phyloP scores from a whole-genome alignment of 768 basidiomycete species.

The Pholiota microspora region DNA sequence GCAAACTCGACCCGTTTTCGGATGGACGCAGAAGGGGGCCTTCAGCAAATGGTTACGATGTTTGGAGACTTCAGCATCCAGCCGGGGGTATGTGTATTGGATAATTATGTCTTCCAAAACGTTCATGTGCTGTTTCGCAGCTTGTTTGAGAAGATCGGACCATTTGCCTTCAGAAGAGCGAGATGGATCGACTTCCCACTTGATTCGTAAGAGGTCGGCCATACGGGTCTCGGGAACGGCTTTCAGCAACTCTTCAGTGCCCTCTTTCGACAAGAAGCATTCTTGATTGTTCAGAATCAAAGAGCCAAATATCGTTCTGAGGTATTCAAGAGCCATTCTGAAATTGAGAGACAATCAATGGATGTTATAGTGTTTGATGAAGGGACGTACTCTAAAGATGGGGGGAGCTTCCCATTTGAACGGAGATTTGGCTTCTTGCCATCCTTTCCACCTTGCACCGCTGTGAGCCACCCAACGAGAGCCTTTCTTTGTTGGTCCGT shows the following conservation, averaged over 20 bases:
- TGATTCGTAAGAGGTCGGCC: constrained; percentile 43
- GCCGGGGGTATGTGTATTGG: constrained; percentile 92
- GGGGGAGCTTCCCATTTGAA: constrained; percentile 53
- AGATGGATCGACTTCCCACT: constrained; percentile 56
- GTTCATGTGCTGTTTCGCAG: too few relatives aligned
- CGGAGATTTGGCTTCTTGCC: constrained; percentile 81
- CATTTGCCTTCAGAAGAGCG: constrained; percentile 72
- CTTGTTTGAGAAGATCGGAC: constrained; percentile 54
- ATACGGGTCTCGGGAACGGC: constrained; percentile 67
- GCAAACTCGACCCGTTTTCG: constrained; percentile 93
- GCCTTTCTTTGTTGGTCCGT: constrained; percentile 90
- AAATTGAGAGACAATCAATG: not conserved
- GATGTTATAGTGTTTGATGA: not conserved
- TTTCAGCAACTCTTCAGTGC: constrained; percentile 72
- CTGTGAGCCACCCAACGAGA: constrained; percentile 83
- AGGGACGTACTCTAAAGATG: constrained; percentile 61
- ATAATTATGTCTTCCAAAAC: constrained; percentile 91
- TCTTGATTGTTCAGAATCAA: constrained; percentile 84
- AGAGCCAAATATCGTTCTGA: constrained; percentile 57
- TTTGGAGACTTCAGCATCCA: constrained; percentile 97
- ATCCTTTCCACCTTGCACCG: constrained; percentile 80
- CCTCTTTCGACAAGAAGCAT: constrained; percentile 67
- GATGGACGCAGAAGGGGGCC: constrained; percentile 96
- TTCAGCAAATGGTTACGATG: constrained; percentile 97
- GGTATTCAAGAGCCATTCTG: constrained; percentile 45